Conservation (phyloP, 441 rosid genomes). For the Erodium texanum region DNA sequence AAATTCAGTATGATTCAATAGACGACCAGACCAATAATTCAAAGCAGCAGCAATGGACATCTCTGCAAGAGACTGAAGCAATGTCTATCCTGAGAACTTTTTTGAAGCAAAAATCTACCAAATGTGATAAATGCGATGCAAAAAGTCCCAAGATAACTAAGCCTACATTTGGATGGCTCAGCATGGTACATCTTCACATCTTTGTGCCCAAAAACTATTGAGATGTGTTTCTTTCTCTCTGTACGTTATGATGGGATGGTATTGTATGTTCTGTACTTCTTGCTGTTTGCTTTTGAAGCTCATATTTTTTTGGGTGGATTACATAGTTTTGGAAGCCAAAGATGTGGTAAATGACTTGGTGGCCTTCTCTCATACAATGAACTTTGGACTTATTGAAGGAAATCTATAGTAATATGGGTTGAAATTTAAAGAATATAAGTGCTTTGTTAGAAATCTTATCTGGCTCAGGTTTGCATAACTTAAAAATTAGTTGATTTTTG, state of each 20-base stretch:
- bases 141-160: slow-evolving; percentile 42
- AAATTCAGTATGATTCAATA: slow-evolving; percentile 23
- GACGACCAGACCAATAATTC: slow-evolving; percentile 22
- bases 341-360: slow-evolving; percentile 6
- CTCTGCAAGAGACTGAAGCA: slow-evolving; percentile 76
- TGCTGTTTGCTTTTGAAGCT: background rate
- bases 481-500: background rate
- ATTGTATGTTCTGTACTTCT: slow-evolving; percentile 1
- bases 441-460: slow-evolving; percentile 1
- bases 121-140: slow-evolving; percentile 46
- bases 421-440: background rate
- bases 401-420: background rate
- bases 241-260: background rate
- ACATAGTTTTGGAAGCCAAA: background rate
- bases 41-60: slow-evolving; percentile 57
- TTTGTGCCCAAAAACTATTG: slow-evolving; percentile 10
- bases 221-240: background rate
- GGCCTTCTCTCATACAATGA: background rate
- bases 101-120: slow-evolving; percentile 33
- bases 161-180: slow-evolving; percentile 83
- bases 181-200: slow-evolving; percentile 42
- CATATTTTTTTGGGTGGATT: background rate
- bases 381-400: background rate
- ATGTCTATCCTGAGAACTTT: slow-evolving; percentile 46
- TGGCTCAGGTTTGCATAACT: background rate